Conservation (phyloP, 257 asterid species). For the Thymus quinquecostatus region DNA sequence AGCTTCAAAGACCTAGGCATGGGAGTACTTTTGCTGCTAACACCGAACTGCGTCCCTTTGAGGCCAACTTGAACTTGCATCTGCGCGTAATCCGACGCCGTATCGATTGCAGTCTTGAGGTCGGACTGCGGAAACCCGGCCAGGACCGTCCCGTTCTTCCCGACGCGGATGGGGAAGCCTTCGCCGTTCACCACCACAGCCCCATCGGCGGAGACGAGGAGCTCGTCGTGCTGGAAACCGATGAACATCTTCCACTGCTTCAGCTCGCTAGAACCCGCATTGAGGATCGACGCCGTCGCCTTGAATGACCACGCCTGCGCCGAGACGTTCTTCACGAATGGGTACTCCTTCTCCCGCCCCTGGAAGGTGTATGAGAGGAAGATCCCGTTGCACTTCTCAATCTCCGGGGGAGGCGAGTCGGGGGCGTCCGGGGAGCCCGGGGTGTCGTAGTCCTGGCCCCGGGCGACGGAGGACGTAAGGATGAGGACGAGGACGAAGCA, state of each 20-base stretch:
- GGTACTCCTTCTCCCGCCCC: slow-evolving; percentile 79
- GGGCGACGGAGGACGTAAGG: not conserved
- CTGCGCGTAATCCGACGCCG: slow-evolving; percentile 73
- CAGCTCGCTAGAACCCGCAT: slow-evolving; percentile 66
- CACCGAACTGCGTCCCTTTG: slow-evolving; percentile 80
- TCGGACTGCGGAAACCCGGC: slow-evolving; percentile 78
- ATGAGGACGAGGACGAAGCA: not conserved
- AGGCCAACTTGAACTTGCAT: slow-evolving; percentile 60
- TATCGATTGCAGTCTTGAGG: slow-evolving; percentile 85
- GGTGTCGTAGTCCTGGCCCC: slow-evolving; percentile 56
- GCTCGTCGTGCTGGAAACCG: slow-evolving; percentile 71
- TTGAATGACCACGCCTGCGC: slow-evolving; percentile 90
- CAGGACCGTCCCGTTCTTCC: slow-evolving; percentile 68
- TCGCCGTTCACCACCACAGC: slow-evolving; percentile 62
- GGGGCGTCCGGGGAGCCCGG: slow-evolving; percentile 31
- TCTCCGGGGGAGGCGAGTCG: slow-evolving; percentile 50
- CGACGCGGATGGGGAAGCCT: slow-evolving; percentile 56
- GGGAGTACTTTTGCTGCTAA: slow-evolving; percentile 43
- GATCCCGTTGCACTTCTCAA: slow-evolving; percentile 65
- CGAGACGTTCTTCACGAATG: slow-evolving; percentile 66
- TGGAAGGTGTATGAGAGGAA: slow-evolving; percentile 58
- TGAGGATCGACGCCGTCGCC: slow-evolving; percentile 51
- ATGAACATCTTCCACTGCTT: slow-evolving; percentile 70
- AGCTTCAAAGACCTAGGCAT: slow-evolving; percentile 81
- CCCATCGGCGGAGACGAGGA: slow-evolving; percentile 78